Evolutionary conservation across 2,329 filamentous ascomycete species (phyloP).

Genomic region (Aspergillus japonicus): DNA sequence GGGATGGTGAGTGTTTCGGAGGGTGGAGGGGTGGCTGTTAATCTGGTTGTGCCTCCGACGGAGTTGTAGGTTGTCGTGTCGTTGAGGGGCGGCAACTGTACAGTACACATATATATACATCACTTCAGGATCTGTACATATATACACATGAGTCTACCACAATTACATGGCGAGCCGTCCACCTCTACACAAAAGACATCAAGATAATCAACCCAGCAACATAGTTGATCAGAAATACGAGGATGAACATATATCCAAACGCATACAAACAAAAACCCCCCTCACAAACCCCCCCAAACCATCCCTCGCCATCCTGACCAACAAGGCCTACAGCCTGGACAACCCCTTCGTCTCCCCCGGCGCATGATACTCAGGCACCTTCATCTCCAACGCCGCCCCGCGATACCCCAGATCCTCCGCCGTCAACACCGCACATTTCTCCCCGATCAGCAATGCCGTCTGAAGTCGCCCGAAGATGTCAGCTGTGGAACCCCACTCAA

Average conservation of each 20-base stretch:
- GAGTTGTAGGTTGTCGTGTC: conserved; percentile 10
- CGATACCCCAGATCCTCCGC: conserved; percentile 74
- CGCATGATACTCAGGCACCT: conserved; percentile 63
- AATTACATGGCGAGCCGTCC: too few species aligned
- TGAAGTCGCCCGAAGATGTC: conserved; percentile 20
- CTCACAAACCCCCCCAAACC: too few species aligned
- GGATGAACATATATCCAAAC: too few species aligned
- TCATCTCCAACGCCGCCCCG: conserved; percentile 73
- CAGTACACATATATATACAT: too few species aligned
- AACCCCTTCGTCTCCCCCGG: conserved; percentile 41
- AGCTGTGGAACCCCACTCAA: background rate
- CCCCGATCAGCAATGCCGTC: conserved; percentile 71
- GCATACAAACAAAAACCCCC: too few species aligned
- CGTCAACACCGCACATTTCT: conserved; percentile 69
- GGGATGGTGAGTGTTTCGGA: conserved; percentile 15
- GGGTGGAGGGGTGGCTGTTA: conserved; percentile 18
- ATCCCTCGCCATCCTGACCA: too few species aligned
- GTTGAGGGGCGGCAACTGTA: background rate
- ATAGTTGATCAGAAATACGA: too few species aligned
- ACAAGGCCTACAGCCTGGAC: background rate
- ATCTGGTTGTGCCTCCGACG: conserved; percentile 18
- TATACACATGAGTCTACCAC: too few species aligned
- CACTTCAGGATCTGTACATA: too few species aligned
- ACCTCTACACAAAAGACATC: too few species aligned
- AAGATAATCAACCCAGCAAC: too few species aligned